Evolutionary conservation across 257 asterid species (phyloP).

Genomic region (Coffea eugenioides): DNA sequence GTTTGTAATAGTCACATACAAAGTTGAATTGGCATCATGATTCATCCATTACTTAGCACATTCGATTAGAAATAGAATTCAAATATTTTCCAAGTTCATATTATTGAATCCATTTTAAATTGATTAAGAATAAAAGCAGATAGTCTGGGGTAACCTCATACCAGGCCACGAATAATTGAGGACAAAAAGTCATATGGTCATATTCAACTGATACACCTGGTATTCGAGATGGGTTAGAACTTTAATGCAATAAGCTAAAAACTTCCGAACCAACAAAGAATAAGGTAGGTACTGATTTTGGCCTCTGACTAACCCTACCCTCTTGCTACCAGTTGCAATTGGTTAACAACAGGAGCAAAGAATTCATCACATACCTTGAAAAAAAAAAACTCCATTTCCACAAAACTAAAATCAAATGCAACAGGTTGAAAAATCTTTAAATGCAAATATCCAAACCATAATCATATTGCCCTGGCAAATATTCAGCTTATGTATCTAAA

Average conservation of each 20-base stretch:
- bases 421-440: not conserved
- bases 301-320: not conserved
- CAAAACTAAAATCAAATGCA: not conserved
- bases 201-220: not conserved
- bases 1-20: not conserved
- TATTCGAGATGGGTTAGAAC: not conserved
- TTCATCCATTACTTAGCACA: not conserved
- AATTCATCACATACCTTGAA: too few relatives aligned
- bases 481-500: constrained; percentile 1
- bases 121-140: not conserved
- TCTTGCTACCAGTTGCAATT: not conserved
- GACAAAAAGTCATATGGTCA: not conserved
- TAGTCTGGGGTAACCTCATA: not conserved
- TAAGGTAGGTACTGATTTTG: not conserved
- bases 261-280: not conserved
- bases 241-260: too few relatives aligned
- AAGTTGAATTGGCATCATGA: too few relatives aligned
- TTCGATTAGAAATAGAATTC: not conserved
- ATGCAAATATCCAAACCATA: not conserved
- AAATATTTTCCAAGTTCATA: not conserved
- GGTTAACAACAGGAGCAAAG: not conserved
- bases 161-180: not conserved
- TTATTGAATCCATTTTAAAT: not conserved
- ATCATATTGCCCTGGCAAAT: not conserved
- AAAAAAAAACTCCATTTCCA: not conserved